Percentiles rank a stretch among this genome's conserved stretches.
Evolutionary conservation across 768 basidiomycete genomes (phyloP).

Genomic region (Thelephora ganbajun): DNA sequence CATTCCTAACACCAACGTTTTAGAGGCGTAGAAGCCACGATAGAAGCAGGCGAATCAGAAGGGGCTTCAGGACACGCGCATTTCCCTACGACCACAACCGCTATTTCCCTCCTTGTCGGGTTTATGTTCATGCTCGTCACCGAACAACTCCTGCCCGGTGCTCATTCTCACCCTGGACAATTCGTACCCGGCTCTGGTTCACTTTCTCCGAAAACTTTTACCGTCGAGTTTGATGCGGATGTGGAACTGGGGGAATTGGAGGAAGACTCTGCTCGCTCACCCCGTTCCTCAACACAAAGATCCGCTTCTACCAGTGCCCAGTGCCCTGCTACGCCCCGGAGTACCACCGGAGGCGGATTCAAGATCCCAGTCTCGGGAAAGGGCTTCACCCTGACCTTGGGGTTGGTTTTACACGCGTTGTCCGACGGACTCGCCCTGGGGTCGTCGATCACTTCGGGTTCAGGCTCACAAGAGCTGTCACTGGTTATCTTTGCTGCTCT

Average conservation of each 20-base stretch:
- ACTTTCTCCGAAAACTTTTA: slow-evolving; percentile 11
- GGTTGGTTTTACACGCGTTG: slow-evolving; percentile 75
- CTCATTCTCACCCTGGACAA: slow-evolving; percentile 25
- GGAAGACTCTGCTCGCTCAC: slow-evolving; percentile 17
- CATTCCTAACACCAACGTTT: background rate
- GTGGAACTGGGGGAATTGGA: slow-evolving; percentile 49
- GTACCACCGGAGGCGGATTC: slow-evolving; percentile 7
- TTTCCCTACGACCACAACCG: slow-evolving; percentile 39
- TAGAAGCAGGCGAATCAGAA: slow-evolving; percentile 17
- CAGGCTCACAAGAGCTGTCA: slow-evolving; percentile 33
- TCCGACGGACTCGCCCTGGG: slow-evolving; percentile 92
- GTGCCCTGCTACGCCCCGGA: slow-evolving; percentile 1
- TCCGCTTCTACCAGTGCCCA: slow-evolving; percentile 2
- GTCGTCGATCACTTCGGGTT: slow-evolving; percentile 41
- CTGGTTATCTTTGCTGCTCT: slow-evolving; percentile 85
- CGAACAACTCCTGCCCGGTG: slow-evolving; percentile 38
- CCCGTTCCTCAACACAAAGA: slow-evolving; percentile 7
- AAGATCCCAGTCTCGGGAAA: slow-evolving; percentile 3
- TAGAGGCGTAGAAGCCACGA: slow-evolving; percentile 60
- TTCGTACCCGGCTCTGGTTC: slow-evolving; percentile 5
- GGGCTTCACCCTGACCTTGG: slow-evolving; percentile 50
- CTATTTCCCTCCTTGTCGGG: slow-evolving; percentile 50
- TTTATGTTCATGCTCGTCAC: slow-evolving; percentile 51
- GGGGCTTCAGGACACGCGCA: slow-evolving; percentile 6
- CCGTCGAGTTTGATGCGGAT: slow-evolving; percentile 37